Evolutionary conservation across 768 basidiomycete species (phyloP).

Genomic region (Holtermannia corniformis): DNA sequence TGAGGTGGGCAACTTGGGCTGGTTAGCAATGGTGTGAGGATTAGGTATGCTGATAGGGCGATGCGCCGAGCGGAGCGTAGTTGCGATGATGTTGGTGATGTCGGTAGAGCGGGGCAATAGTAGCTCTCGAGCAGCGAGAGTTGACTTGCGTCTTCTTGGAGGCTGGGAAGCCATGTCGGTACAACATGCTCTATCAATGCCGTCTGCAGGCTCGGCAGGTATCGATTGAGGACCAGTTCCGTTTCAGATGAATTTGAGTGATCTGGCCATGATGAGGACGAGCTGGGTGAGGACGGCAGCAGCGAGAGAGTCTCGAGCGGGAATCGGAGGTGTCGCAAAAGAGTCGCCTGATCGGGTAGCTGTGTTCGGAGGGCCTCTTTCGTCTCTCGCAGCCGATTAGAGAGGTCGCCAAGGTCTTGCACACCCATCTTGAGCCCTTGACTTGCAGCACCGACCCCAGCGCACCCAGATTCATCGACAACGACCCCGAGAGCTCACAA

Average conservation of each 20-base stretch:
- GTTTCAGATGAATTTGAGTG: neutral
- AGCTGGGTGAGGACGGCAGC: slow-evolving; percentile 13
- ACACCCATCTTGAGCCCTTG: no score
- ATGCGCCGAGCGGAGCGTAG: slow-evolving; percentile 2
- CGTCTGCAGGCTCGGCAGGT: slow-evolving; percentile 55
- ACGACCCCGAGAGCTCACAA: no score
- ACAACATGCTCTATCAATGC: slow-evolving; percentile 55
- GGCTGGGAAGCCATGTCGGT: slow-evolving; percentile 57
- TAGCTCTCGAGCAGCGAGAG: slow-evolving; percentile 53
- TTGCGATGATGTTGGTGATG: neutral
- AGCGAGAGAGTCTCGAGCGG: slow-evolving; percentile 12
- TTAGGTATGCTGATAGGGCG: slow-evolving; percentile 50
- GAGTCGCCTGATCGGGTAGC: neutral
- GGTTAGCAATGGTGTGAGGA: slow-evolving; percentile 51
- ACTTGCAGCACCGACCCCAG: no score
- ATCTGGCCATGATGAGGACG: no score
- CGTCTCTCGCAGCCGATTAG: slow-evolving; percentile 11
- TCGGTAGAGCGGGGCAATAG: slow-evolving; percentile 52
- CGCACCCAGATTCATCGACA: no score
- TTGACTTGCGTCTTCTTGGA: slow-evolving; percentile 48
- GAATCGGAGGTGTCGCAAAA: slow-evolving; percentile 9
- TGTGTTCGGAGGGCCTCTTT: slow-evolving; percentile 17
- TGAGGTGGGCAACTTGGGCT: slow-evolving; percentile 10
- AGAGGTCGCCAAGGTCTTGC: neutral
- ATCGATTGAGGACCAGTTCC: slow-evolving; percentile 6